Base-by-base conservation (phyloP, 306 rosid species). In the Acacia crassicarpa region DNA sequence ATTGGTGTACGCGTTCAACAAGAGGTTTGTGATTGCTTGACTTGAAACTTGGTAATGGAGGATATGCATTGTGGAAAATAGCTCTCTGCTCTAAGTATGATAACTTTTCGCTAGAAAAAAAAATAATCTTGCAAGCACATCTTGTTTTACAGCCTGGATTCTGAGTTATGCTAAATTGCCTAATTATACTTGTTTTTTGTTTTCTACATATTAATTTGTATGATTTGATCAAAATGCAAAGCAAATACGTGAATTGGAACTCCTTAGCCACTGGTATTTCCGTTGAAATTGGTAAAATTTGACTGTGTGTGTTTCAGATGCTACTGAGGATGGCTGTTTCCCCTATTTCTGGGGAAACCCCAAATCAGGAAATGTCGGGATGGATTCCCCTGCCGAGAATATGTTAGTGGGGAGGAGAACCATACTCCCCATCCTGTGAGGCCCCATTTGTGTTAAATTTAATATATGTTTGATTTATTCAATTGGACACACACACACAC, bases 1-100 rank as follows among this genome's bases (percentile, higher is more conserved):
- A 85, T 96, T 82, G 99, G 99, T 54, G 97, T 93, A 30, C 83
- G 86, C 84, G 86, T 96, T 90, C 99, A 96, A 83, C 97, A 93
- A 87, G 95, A 96, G 99, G 99, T 93, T 86, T 75, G 97, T 89
- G 46, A 40, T 70, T 82, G 43, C 53, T 53, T 85, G 38, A 58
- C 40, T 32, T 73, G 81, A 43, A 41, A 32, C 53, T 33, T 72
- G 70, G 67, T 77, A 62, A 48, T 67, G 40, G 62, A 78, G 32
- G 22, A 56, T 58, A 43, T 72, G 53, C 51, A 49, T 77, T 61
- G 25, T 76, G 67, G 16, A 80, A 67, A 40, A n/a, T 33, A 61
- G 49, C 41, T 35, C 61, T 77, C 49, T 61, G 25, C 67, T 62
- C 61, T 25, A 27, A 43, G 82, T 74, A 49, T 51, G 68, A 83